A percentile compares a stretch with the other conserved stretches of the same genome.
These are phyloP conservation scores for Ganoderma sinense DNA, from an alignment of 1,284 basidiomycete genomes.

Conservation along the genomic window DNA sequence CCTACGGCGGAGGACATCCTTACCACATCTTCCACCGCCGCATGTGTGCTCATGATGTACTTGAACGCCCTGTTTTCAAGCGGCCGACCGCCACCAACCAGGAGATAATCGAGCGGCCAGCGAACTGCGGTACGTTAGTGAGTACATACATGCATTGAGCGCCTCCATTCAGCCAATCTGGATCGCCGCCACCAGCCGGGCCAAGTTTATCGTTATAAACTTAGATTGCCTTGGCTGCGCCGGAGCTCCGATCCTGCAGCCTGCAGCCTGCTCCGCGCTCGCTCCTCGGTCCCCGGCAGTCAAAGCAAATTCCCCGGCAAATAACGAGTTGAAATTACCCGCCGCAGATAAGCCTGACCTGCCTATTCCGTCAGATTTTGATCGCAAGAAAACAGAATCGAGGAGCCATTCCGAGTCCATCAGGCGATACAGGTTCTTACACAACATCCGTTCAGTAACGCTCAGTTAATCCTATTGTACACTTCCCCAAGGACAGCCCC, in stretches of 20 bases:
- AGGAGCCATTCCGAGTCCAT: too few relatives aligned
- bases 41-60: too few relatives aligned
- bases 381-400: not conserved
- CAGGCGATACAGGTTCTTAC: not conserved
- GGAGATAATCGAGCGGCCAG: not conserved
- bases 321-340: not conserved
- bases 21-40: not conserved
- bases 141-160: not conserved
- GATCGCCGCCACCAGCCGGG: not conserved
- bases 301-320: not conserved
- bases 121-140: too few relatives aligned
- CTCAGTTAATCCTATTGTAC: not conserved
- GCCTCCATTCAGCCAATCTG: not conserved
- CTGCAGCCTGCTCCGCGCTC: not conserved
- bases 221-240: not conserved
- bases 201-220: not conserved
- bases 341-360: not conserved
- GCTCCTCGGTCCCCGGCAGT: not conserved
- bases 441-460: not conserved
- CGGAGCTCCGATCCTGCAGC: not conserved
- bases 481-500: not conserved
- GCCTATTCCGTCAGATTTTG: too few relatives aligned
- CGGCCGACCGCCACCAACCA: not conserved
- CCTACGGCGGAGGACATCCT: not conserved
- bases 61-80: not conserved